Base-by-base conservation (phyloP, 148 eudicot species). In the Persicaria tinctoria region DNA sequence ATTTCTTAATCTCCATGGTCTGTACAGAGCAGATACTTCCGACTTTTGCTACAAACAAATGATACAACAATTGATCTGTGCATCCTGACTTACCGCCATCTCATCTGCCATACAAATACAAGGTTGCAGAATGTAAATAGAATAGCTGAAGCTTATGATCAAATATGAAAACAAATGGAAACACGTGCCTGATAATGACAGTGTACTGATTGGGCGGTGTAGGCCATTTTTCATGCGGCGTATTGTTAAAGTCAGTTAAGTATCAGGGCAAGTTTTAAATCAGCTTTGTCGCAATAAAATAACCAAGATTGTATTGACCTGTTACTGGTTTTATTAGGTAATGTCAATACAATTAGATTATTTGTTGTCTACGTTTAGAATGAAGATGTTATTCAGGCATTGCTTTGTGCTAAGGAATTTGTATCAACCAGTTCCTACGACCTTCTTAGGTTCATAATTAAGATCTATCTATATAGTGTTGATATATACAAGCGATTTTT, bases 1-100 rank as follows among this genome's bases (percentile, higher is more conserved):
- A 32, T 66, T 41, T 17, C 3, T 60, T 5, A 60, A 60, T 60
- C 70, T 41, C 44, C 17, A 18, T 66, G 47, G 17, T 66, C 70
- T 66, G 6, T 63, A 63, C 68, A 63, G 68, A 63, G 68, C 68
- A 63, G 68, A 63, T 63, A 32, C 68, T 63, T 32, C 16, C 68
- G 32, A 12, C 46, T 63, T 32, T 55, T 63, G 46, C 41, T 63
- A 63, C 16, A 63, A 10, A 23, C 45, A 63, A 10, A 23, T 44
- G 45, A 66, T 41, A 66, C 70, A 66, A 66, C 47, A 66, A 66
- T 38, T 66, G 70, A 66, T 66, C 70, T 41, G 17, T 66, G 41
- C 41, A 32, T 32, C 41, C 70, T 44, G 47, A 66, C 6, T 14
- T 13, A 66, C 17, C 13, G 9, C 5, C 70, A 5, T 41, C 47